Conservation (phyloP, 176 grass and related monocot genomes). For the Oryza coarctata region DNA sequence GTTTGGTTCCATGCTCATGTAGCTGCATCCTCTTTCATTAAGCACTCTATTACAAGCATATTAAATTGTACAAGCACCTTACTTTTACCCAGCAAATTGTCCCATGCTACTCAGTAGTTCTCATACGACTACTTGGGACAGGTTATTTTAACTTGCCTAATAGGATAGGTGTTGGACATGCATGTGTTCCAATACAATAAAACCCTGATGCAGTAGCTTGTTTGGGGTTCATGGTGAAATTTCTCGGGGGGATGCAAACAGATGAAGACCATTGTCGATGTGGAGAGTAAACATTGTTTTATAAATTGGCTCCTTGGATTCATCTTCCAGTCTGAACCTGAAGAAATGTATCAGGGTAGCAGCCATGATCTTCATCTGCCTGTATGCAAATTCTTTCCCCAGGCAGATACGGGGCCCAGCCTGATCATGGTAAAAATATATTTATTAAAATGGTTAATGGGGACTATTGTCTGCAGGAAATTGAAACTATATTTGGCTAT, state of each 20-base stretch:
- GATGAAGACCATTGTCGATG: conserved; percentile 54
- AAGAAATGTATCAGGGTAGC: conserved; percentile 56
- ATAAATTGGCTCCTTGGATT: conserved; percentile 38
- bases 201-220: neutral
- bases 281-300: conserved; percentile 63
- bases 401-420: conserved; percentile 63
- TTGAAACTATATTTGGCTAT: conserved; percentile 3
- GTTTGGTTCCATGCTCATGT: neutral
- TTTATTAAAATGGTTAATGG: neutral
- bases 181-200: conserved; percentile 17
- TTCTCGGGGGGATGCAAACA: conserved; percentile 20
- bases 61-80: neutral
- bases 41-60: neutral
- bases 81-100: conserved; percentile 15
- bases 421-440: conserved; percentile 29
- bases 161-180: neutral
- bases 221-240: conserved; percentile 23
- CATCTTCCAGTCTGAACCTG: conserved; percentile 64
- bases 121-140: neutral
- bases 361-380: conserved; percentile 68
- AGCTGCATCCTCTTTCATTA: neutral
- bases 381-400: conserved; percentile 82
- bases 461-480: neutral
- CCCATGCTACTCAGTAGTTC: neutral
- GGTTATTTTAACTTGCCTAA: neutral